Base-by-base conservation (phyloP, 495 filamentous ascomycete species). In the Wilcoxina mikolae region DNA sequence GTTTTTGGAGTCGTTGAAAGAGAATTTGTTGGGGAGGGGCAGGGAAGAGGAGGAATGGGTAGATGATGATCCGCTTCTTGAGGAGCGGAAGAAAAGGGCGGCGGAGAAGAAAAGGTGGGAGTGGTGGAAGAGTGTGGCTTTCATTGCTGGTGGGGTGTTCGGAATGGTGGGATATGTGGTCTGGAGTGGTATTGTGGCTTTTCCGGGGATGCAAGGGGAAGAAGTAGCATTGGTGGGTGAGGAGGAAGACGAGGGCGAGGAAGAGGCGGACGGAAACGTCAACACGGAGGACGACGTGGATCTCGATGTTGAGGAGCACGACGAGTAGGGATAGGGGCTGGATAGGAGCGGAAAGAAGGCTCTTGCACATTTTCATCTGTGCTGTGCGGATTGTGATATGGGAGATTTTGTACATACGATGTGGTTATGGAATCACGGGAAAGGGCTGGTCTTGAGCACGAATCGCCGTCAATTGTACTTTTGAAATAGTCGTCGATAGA, bases 271-370 rank as follows among this genome's bases (percentile, higher is more conserved):
- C 20, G 27, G 17, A 29, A 47, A 53, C 4, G 45, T 54, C 88
- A 15, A 27, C 80, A 83, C 26, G 46, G 31, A 15, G 78, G 82
- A 71, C 49, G 49, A 52, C n/a, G 31, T 11, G 20, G 49, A 52
- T 23, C 7, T 28, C 22, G 47, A 27, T 26, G 22, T 15, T 50
- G 27, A 28, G 3, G 47, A 31, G 15, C 24, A 50, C 29, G 47
- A 50, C 22, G 47, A 50, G 47, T 50, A 50, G 47, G 15, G 11
- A 15, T 15, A 35, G 31, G n/a, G n/a, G n/a, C n/a, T n/a, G n/a
- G n/a, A n/a, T n/a, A n/a, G n/a, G n/a, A n/a, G n/a, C n/a, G n/a
- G n/a, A n/a, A n/a, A n/a, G n/a, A n/a, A n/a, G n/a, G n/a, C n/a
- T n/a, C n/a, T n/a, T n/a, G n/a, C n/a, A n/a, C n/a, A n/a, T n/a